Evolutionary conservation across 805 yeast genomes (phyloP), one percentile per base, ranked within the genome.

Genomic region (Myxozyma lipomycoides): DNA sequence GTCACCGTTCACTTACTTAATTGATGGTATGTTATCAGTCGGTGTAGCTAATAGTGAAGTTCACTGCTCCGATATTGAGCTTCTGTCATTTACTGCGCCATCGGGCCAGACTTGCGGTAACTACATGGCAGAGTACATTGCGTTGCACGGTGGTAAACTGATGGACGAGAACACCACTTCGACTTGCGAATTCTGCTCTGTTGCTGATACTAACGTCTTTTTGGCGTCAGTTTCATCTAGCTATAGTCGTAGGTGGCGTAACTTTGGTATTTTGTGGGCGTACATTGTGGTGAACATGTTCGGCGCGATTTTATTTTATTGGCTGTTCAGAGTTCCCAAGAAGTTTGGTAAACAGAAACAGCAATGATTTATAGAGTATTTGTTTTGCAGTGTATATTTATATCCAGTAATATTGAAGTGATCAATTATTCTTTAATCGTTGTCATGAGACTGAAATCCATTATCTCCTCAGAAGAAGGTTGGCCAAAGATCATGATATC

Each of bases 1-100:
- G 18, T 82, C 86, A 28, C 93, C 75, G 12, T 78, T 77, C 67
- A 84, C 91, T 1, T 86, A 86, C 63, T 78, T 83, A 64, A 72
- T 84, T 51, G 81, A 78, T 55, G 73, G 78, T 45, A 71, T 83
- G 58, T 68, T 81, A 40, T 71, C 69, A 23, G 68, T 65, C 30
- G 72, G 75, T 47, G 69, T 75, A 60, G 83, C 83, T 55, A 75
- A 74, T 39, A 71, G 78, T 53, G 64, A 67, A 35, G 83, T 85
- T 12, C 62, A 53, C 9, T 84, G 90, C 64, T 56, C 69, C 3
- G 52, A 48, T 2, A 57, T 61, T 19, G 91, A 84, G 62, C 68
- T 75, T 61, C 73, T 76, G 25, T 67, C 67, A 44, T 66, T 80
- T 49, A 62, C 70, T 28, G 81, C 86, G 1, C 83, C 86, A 7